Conservation (phyloP, 441 rosid genomes). For the Iberis amara region DNA sequence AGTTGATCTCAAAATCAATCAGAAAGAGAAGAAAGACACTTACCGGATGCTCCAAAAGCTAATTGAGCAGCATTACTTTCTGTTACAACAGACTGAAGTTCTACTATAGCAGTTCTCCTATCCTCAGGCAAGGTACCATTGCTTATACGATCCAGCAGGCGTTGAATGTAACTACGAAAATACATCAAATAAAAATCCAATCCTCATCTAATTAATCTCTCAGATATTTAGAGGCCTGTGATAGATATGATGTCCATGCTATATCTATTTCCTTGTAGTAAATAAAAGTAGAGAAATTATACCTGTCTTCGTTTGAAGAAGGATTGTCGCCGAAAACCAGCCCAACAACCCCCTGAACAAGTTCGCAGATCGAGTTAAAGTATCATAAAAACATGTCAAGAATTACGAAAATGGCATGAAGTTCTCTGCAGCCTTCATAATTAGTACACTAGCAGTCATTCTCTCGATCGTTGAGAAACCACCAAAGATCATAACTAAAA, state of each 20-base stretch:
- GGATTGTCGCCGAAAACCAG: constrained; percentile 87
- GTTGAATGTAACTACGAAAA: constrained; percentile 61
- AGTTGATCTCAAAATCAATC: constrained; percentile 5
- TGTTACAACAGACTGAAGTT: constrained; percentile 84
- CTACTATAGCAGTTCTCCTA: constrained; percentile 72
- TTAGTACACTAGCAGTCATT: constrained; percentile 6
- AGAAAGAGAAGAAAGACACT: constrained; percentile 20
- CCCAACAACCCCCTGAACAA: constrained; percentile 86
- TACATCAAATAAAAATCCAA: background rate
- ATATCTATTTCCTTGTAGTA: background rate
- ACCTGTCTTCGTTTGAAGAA: constrained; percentile 79
- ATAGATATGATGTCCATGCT: background rate
- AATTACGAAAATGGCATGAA: background rate
- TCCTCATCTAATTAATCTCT: background rate
- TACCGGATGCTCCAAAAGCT: constrained; percentile 88
- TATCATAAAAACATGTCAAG: background rate
- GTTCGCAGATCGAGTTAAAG: background rate
- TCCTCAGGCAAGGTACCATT: constrained; percentile 82
- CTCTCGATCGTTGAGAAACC: background rate
- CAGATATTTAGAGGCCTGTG: background rate
- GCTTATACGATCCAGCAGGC: constrained; percentile 80
- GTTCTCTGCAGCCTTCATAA: background rate
- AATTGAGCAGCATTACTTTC: constrained; percentile 82
- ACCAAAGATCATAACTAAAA: background rate
- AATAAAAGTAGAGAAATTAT: constrained; percentile 10